These are phyloP conservation scores for Gossypium arboreum DNA, from an alignment of 345 rosid genomes.

Conservation along the genomic window DNA sequence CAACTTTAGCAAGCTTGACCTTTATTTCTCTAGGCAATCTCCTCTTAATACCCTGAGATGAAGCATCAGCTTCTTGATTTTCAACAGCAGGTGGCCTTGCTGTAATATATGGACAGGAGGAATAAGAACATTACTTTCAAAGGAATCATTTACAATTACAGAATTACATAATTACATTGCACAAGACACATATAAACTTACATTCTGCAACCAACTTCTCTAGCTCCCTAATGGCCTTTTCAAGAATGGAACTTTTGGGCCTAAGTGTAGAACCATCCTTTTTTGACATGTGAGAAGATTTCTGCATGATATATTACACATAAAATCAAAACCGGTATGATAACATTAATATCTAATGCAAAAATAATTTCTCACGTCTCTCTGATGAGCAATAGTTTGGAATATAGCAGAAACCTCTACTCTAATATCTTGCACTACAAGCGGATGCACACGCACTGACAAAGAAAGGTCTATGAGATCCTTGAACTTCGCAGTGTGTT, in stretches of 20 bases:
- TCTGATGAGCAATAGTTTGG: not conserved
- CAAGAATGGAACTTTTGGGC: constrained; percentile 67
- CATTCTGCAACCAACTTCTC: constrained; percentile 90
- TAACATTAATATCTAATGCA: not conserved
- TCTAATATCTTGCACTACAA: not conserved
- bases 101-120: constrained; percentile 31
- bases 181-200: constrained; percentile 32
- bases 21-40: constrained; percentile 72
- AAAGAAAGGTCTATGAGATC: not conserved
- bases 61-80: constrained; percentile 68
- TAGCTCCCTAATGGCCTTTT: constrained; percentile 82
- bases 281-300: constrained; percentile 41
- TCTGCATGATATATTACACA: constrained; percentile 35
- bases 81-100: constrained; percentile 78
- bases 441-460: not conserved
- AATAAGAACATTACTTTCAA: not conserved
- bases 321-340: constrained; percentile 25
- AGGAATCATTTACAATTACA: constrained; percentile 7
- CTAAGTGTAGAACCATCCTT: constrained; percentile 54
- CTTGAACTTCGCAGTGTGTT: not conserved
- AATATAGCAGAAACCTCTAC: not conserved
- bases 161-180: not conserved
- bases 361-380: not conserved
- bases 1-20: constrained; percentile 66
- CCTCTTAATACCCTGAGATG: constrained; percentile 70